These are phyloP conservation scores for Biscutella laevigata DNA, from an alignment of 441 rosid genomes.

Conservation along the genomic window DNA sequence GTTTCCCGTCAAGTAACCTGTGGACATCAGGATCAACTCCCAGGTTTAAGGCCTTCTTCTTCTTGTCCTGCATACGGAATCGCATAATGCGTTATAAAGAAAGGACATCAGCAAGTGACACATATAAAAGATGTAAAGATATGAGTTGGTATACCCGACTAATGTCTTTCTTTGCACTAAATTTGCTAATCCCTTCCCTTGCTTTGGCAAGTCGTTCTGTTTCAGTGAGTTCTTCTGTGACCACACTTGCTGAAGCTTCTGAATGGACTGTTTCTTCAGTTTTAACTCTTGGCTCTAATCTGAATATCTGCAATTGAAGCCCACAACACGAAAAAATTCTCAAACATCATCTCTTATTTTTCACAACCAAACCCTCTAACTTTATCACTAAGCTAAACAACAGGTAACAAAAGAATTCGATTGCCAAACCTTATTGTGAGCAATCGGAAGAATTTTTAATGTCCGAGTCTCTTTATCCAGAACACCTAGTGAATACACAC, in stretches of 20 bases:
- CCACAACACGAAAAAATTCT: background rate
- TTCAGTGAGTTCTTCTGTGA: slow-evolving; percentile 25
- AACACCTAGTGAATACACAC: slow-evolving; percentile 59
- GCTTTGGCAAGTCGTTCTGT: too few species aligned
- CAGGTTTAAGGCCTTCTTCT: slow-evolving; percentile 11
- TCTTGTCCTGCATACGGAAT: slow-evolving; percentile 26
- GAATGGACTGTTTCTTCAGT: slow-evolving; percentile 20
- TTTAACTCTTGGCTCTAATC: slow-evolving; percentile 61
- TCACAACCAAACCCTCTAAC: background rate
- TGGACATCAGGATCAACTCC: slow-evolving; percentile 15
- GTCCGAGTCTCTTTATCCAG: slow-evolving; percentile 54
- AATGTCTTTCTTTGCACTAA: slow-evolving; percentile 40
- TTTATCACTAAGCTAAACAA: background rate
- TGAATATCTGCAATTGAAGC: slow-evolving; percentile 42
- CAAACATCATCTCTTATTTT: background rate
- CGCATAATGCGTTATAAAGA: too few species aligned
- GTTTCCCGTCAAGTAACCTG: slow-evolving; percentile 8
- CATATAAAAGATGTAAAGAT: background rate
- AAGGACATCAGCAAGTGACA: too few species aligned
- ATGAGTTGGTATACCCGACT: slow-evolving; percentile 33
- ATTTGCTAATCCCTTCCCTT: too few species aligned
- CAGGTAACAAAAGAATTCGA: background rate
- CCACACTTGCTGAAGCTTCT: slow-evolving; percentile 28
- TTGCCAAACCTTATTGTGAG: slow-evolving; percentile 56
- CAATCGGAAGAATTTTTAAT: slow-evolving; percentile 64